Base-by-base conservation (phyloP, 139 green algal genomes). In the Diplosphaera chodatii region DNA sequence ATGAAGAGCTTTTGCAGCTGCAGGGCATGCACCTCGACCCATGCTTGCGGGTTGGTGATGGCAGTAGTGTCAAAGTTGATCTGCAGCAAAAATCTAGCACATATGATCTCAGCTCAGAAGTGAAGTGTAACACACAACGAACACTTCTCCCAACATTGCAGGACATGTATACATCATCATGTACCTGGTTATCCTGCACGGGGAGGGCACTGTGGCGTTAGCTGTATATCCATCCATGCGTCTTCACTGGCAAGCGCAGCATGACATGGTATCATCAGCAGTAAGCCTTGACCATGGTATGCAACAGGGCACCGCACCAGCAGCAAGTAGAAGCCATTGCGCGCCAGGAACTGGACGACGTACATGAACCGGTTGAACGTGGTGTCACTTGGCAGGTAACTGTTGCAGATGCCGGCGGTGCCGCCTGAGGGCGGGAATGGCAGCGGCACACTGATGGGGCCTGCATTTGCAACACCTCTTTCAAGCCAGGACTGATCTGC, bases 261-360 rank as follows among this genome's bases (percentile, higher is more conserved):
- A n/a, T n/a, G n/a, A n/a, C n/a, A n/a, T n/a, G n/a, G n/a, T n/a
- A n/a, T n/a, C n/a, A n/a, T n/a, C n/a, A n/a, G n/a, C n/a, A n/a
- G n/a, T n/a, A n/a, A n/a, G n/a, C n/a, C n/a, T n/a, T n/a, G n/a
- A n/a, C n/a, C n/a, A n/a, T n/a, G n/a, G n/a, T n/a, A n/a, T n/a
- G n/a, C n/a, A n/a, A n/a, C n/a, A n/a, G n/a, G n/a, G n/a, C n/a
- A n/a, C n/a, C 37, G 10, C 37, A 48, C 37, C 29, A 85, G 65
- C 28, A 84, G 48, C 18, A 88, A 67, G 33, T 88, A 88, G 31
- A 88, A 77, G 55, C 78, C 75, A 31, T 82, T 80, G 21, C 41
- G 32, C n/a, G 78, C 67, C 0, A 85, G 55, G 72, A 77, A 85
- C 33, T 82, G 32, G 18, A 84, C 74, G 28, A 75, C 65, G 69